These are phyloP conservation scores for Alternaria sp. DNA, from an alignment of 2,329 filamentous ascomycete genomes.

Conservation along the genomic window DNA sequence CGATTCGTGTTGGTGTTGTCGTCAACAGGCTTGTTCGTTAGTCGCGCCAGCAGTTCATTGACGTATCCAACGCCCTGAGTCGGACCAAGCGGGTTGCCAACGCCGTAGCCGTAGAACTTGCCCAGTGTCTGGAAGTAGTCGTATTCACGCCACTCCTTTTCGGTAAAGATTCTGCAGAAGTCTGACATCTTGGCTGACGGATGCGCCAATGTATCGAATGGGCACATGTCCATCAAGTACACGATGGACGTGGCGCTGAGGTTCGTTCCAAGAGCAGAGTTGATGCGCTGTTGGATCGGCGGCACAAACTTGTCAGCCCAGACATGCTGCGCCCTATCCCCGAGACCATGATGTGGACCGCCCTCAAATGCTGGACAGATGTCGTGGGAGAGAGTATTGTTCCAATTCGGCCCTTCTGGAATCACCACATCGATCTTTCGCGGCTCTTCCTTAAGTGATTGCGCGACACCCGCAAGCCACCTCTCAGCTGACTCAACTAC, in stretches of 20 bases:
- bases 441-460: slow-evolving; percentile 56
- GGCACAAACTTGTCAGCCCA: slow-evolving; percentile 73
- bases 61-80: slow-evolving; percentile 88
- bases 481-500: slow-evolving; percentile 78
- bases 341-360: slow-evolving; percentile 60
- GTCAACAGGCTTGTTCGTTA: slow-evolving; percentile 72
- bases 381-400: slow-evolving; percentile 84
- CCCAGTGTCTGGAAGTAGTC: slow-evolving; percentile 81
- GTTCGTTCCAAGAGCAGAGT: slow-evolving; percentile 73
- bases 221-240: slow-evolving; percentile 86
- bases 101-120: slow-evolving; percentile 85
- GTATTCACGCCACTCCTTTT: slow-evolving; percentile 77
- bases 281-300: slow-evolving; percentile 73
- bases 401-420: slow-evolving; percentile 70
- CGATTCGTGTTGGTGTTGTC: slow-evolving; percentile 80
- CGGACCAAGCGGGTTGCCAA: slow-evolving; percentile 79
- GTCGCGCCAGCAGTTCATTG: slow-evolving; percentile 84
- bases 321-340: slow-evolving; percentile 59
- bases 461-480: slow-evolving; percentile 78
- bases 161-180: slow-evolving; percentile 80
- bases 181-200: slow-evolving; percentile 64
- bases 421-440: slow-evolving; percentile 66
- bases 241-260: slow-evolving; percentile 70
- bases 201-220: slow-evolving; percentile 77
- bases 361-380: slow-evolving; percentile 75